Conservation (phyloP, 1,284 basidiomycete species). For the Pholiota adiposa region DNA sequence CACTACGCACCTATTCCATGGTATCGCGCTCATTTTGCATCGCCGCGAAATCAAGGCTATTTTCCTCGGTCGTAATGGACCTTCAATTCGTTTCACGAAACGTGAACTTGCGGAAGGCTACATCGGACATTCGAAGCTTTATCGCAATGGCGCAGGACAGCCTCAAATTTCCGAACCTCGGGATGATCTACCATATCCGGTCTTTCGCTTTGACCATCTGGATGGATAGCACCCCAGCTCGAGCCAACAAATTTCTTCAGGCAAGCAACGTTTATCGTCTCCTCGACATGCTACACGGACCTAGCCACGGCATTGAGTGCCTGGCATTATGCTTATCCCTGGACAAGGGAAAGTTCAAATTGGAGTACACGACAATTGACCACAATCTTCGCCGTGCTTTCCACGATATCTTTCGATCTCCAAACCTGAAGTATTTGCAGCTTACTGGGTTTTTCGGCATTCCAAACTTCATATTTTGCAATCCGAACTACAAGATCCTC, state of each 20-base stretch:
- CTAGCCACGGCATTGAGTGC: neutral
- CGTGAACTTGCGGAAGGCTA: neutral
- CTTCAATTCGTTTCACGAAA: neutral
- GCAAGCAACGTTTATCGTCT: neutral
- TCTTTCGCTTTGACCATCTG: neutral
- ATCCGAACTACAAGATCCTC: neutral
- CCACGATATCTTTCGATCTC: neutral
- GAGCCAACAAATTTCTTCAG: neutral
- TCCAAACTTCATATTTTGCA: neutral
- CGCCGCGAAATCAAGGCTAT: neutral
- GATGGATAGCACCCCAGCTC: neutral
- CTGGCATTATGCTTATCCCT: neutral
- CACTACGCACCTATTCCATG: neutral
- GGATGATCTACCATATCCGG: constrained; percentile 6
- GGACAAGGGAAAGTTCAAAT: neutral
- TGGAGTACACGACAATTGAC: neutral
- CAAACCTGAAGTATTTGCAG: neutral
- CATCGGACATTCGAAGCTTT: neutral
- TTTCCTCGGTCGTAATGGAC: neutral
- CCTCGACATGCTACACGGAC: constrained; percentile 2
- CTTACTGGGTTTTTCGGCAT: neutral
- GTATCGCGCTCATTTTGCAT: neutral
- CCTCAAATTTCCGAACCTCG: constrained; percentile 1
- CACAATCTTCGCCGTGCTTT: neutral
- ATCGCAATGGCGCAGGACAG: neutral